Base-by-base conservation (phyloP, 1,284 basidiomycete genomes). In the Ganoderma sp. region DNA sequence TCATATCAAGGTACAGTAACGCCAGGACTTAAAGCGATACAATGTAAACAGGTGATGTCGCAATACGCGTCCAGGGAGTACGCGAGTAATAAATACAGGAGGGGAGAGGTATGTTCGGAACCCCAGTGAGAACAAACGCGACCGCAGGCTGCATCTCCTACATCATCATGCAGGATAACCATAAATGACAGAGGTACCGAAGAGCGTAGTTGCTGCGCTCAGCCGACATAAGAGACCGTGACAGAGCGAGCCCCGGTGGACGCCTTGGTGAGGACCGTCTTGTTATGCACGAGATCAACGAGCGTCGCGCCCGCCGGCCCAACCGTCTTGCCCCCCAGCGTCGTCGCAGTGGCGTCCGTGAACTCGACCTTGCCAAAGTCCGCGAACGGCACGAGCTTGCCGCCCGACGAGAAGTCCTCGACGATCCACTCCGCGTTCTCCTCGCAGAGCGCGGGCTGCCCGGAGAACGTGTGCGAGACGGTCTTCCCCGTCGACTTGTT, bases 311-410 rank as follows among this genome's bases (percentile, higher is more conserved):
- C 72, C 19, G 75, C 68, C 66, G 78, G 79, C 3, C 48, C 42
- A 25, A 56, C 48, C 15, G 54, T 63, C 45, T 56, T 19, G 65
- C 71, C 67, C 63, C 57, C 61, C 32, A 32, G 32, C 34, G 65
- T 66, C 42, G 39, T 42, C 48, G 65, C 71, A 8, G 63, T 65
- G 43, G 65, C 69, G 65, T 61, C 67, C 32, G 69, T 68, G 68
- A 72, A 72, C 37, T 75, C 77, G 68, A 81, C 76, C 41, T 77
- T 78, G 67, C 79, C 79, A 58, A 79, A 82, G 77, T 81, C 75
- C 57, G 79, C 79, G 69, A 81, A 78, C n/a, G 78, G 76, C 28
- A 80, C 80, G 62, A 79, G 78, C 3, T 65, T 70, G 64, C 67
- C 71, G 68, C 67, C 70, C 67, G 76, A 71, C 68, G 76, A 73